Conservation (phyloP, 2,329 filamentous ascomycete genomes). For the Hypoxylon sp. region DNA sequence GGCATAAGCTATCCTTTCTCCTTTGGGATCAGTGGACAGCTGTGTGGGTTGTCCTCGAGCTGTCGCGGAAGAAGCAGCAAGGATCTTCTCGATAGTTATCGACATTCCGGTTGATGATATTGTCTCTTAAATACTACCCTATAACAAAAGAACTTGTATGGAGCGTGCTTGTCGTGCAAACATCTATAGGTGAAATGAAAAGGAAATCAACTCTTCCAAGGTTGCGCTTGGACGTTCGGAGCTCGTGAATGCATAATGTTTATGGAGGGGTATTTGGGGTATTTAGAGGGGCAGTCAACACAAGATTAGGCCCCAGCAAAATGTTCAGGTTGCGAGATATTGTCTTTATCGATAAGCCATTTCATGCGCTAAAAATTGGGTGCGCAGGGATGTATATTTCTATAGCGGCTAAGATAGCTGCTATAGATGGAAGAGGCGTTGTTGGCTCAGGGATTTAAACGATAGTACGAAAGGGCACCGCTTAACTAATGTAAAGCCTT, state of each 20-base stretch:
- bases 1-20: slow-evolving; percentile 92
- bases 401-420: too few species aligned
- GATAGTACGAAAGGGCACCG: too few species aligned
- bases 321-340: neutral
- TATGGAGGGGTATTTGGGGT: slow-evolving; percentile 34
- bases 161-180: slow-evolving; percentile 3
- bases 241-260: slow-evolving; percentile 31
- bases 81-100: slow-evolving; percentile 76
- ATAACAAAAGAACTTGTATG: slow-evolving; percentile 6
- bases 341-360: neutral
- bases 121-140: slow-evolving; percentile 16
- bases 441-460: too few species aligned
- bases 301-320: neutral
- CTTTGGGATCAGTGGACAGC: slow-evolving; percentile 88
- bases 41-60: slow-evolving; percentile 89
- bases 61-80: slow-evolving; percentile 88
- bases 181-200: slow-evolving; percentile 1
- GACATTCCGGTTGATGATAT: slow-evolving; percentile 58
- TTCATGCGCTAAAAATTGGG: too few species aligned
- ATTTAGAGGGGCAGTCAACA: slow-evolving; percentile 5
- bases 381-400: too few species aligned
- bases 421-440: too few species aligned
- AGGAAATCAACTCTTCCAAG: slow-evolving; percentile 1
- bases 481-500: too few species aligned
- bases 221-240: slow-evolving; percentile 13